Conservation (phyloP, 2,329 filamentous ascomycete genomes). For the Ambrosiella cleistominuta region DNA sequence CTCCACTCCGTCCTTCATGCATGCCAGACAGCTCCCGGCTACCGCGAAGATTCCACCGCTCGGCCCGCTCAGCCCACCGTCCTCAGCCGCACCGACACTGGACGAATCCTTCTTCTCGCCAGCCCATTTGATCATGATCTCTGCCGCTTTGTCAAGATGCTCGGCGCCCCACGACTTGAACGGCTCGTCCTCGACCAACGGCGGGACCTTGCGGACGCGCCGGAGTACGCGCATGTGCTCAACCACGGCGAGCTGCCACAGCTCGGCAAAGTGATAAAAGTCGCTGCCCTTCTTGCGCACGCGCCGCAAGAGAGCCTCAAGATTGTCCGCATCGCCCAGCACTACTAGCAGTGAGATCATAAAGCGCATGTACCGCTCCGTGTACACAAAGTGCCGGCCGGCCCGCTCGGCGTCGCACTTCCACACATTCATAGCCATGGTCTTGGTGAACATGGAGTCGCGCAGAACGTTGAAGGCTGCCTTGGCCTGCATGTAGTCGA, state of each 20-base stretch:
- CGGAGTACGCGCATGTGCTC: constrained; percentile 37
- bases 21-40: constrained; percentile 26
- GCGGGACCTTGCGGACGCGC: constrained; percentile 27
- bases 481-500: constrained; percentile 44
- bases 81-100: neutral
- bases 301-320: constrained; percentile 63
- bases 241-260: constrained; percentile 39
- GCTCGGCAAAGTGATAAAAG: constrained; percentile 43
- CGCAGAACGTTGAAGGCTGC: constrained; percentile 64
- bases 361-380: constrained; percentile 68
- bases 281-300: constrained; percentile 70
- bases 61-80: neutral
- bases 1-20: constrained; percentile 40
- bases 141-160: constrained; percentile 39
- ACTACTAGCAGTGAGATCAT: constrained; percentile 59
- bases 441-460: constrained; percentile 69
- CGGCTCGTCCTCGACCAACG: constrained; percentile 30
- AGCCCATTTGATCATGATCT: constrained; percentile 38
- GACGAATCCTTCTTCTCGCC: neutral
- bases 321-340: constrained; percentile 53
- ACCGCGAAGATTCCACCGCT: neutral
- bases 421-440: constrained; percentile 89
- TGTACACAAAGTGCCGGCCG: constrained; percentile 83
- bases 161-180: constrained; percentile 37
- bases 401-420: constrained; percentile 72